Evolutionary conservation across 2,329 filamentous ascomycete species (phyloP).

Genomic region (Thermothelomyces thermophilus): DNA sequence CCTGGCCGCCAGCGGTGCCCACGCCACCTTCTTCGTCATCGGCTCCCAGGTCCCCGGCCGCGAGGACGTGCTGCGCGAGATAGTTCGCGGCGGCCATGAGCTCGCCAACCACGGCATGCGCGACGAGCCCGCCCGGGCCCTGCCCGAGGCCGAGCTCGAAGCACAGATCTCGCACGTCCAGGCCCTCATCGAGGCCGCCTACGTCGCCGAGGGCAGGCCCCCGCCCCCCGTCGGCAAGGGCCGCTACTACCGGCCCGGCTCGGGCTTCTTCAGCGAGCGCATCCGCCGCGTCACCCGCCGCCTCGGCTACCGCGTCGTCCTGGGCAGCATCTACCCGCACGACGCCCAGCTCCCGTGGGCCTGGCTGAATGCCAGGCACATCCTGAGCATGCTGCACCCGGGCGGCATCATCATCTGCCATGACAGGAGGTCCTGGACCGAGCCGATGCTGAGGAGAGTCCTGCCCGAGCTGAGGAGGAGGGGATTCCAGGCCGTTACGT

Average conservation of each 20-base stretch:
- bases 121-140: conserved; percentile 65
- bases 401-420: conserved; percentile 82
- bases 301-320: conserved; percentile 64
- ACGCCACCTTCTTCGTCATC: conserved; percentile 85
- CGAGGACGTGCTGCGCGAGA: conserved; percentile 47
- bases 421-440: conserved; percentile 76
- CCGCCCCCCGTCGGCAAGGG: conserved; percentile 2
- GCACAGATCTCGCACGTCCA: conserved; percentile 62
- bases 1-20: conserved; percentile 58
- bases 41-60: conserved; percentile 60
- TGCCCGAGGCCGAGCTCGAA: conserved; percentile 53
- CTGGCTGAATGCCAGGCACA: conserved; percentile 66
- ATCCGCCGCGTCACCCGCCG: conserved; percentile 57
- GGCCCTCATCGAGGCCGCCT: conserved; percentile 49
- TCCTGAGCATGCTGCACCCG: conserved; percentile 70
- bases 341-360: conserved; percentile 75
- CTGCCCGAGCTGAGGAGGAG: conserved; percentile 62
- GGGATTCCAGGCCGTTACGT: conserved; percentile 65
- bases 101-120: conserved; percentile 85
- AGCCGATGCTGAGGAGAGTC: conserved; percentile 67
- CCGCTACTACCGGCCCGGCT: conserved; percentile 76
- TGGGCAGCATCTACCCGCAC: conserved; percentile 83
- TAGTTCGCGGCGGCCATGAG: conserved; percentile 60
- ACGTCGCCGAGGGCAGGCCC: conserved; percentile 38
- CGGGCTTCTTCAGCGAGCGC: conserved; percentile 68